Percentiles rank a stretch among this genome's conserved stretches.
Evolutionary conservation across 2,329 filamentous ascomycete species (phyloP).

Genomic region (Albifimbria verrucaria): DNA sequence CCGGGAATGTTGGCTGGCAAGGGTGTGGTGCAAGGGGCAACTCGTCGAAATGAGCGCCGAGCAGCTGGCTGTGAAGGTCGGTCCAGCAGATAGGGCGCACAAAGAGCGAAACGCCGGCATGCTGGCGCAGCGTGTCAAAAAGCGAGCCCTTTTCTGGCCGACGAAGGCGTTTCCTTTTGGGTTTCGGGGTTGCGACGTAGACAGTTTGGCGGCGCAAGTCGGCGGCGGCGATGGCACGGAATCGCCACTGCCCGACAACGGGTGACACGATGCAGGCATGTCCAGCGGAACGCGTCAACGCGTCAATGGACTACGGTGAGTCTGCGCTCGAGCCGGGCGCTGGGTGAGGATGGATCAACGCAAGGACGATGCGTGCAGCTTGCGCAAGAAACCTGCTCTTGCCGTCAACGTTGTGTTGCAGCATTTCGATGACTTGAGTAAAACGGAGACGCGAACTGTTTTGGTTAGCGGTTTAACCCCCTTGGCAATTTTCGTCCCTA

Average conservation of each 20-base stretch:
- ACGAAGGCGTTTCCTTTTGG: conserved; percentile 27
- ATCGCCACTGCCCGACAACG: conserved; percentile 9
- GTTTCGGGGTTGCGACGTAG: conserved; percentile 16
- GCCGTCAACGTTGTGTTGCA: too few species aligned
- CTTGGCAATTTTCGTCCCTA: too few species aligned
- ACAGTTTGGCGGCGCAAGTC: conserved; percentile 19
- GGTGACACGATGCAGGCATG: conserved; percentile 19
- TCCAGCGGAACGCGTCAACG: conserved; percentile 24
- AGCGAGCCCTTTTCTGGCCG: conserved; percentile 47
- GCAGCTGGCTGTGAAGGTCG: conserved; percentile 45
- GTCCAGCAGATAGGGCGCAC: conserved; percentile 55
- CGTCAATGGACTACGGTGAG: conserved; percentile 25
- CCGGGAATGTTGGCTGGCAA: conserved; percentile 29
- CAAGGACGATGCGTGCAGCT: not conserved
- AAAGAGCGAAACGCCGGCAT: conserved; percentile 46
- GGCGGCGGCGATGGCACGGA: conserved; percentile 18
- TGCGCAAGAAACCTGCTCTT: not conserved
- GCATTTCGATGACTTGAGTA: too few species aligned
- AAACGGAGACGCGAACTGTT: too few species aligned
- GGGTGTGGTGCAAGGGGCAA: conserved; percentile 38
- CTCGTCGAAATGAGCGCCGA: conserved; percentile 44
- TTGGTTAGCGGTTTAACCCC: too few species aligned
- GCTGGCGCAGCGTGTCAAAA: conserved; percentile 47
- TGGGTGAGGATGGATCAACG: not conserved
- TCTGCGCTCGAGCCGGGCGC: conserved; percentile 19